phyloP scores from a whole-genome alignment of 192 early-diverging fungal genomes.

The Radiomyces spectabilis region DNA sequence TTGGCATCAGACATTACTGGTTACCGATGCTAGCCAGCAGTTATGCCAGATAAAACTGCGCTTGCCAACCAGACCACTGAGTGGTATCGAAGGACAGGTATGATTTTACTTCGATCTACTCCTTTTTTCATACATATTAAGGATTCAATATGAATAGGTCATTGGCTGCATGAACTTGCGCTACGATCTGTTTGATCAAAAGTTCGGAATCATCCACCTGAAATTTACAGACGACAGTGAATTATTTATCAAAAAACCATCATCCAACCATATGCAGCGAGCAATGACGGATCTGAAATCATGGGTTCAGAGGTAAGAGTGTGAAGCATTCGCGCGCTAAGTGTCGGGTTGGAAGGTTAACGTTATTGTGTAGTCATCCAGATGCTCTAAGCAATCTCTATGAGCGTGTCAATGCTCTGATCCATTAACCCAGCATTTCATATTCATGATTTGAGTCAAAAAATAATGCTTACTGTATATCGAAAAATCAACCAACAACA shows the following conservation, averaged over 20 bases:
- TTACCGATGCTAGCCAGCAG: constrained; percentile 5
- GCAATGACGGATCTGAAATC: not conserved
- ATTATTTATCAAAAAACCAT: not conserved
- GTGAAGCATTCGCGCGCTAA: no score
- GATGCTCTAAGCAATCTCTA: no score
- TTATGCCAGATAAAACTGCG: constrained; percentile 18
- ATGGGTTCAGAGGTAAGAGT: not conserved
- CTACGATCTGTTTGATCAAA: constrained; percentile 15
- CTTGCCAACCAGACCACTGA: not conserved
- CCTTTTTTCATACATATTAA: not conserved
- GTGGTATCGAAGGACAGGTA: constrained; percentile 1
- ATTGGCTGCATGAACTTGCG: constrained; percentile 16
- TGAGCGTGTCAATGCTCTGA: no score
- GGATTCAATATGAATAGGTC: constrained; percentile 3
- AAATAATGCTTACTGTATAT: no score
- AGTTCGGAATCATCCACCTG: constrained; percentile 14
- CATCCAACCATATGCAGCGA: not conserved
- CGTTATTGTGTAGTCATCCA: no score
- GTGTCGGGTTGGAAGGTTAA: no score
- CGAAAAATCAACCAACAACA: no score
- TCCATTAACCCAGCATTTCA: no score
- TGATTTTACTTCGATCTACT: not conserved
- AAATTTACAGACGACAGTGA: constrained; percentile 18
- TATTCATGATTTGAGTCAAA: no score
- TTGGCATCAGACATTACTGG: constrained; percentile 11